Conservation (phyloP, 2,329 filamentous ascomycete genomes). For the Parasarocladium wereldwijsianum region DNA sequence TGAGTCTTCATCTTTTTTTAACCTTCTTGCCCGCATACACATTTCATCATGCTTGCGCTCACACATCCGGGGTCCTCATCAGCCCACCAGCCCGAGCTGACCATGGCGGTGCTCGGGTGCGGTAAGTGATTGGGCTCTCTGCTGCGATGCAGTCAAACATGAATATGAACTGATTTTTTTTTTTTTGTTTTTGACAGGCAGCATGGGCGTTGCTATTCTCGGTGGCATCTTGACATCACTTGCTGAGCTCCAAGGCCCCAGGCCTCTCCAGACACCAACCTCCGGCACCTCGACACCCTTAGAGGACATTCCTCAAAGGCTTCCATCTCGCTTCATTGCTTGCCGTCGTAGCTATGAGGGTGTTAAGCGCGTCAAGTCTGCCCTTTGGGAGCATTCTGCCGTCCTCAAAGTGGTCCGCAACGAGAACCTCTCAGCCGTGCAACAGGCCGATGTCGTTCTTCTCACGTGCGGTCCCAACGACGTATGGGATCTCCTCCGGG, state of each 20-base stretch:
- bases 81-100: constrained; percentile 32
- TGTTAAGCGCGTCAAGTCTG: constrained; percentile 51
- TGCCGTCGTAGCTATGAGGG: constrained; percentile 60
- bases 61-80: constrained; percentile 20
- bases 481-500: constrained; percentile 51
- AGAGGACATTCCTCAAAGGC: constrained; percentile 35
- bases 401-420: constrained; percentile 53
- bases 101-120: constrained; percentile 68
- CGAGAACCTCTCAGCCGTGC: constrained; percentile 54
- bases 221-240: constrained; percentile 65
- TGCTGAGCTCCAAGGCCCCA: constrained; percentile 30
- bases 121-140: constrained; percentile 34
- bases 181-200: constrained; percentile 42
- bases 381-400: constrained; percentile 47
- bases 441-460: constrained; percentile 57
- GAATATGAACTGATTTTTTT: neutral
- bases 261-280: constrained; percentile 28
- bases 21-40: constrained; percentile 6
- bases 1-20: too few species aligned
- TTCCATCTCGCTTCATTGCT: constrained; percentile 66
- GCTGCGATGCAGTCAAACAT: constrained; percentile 2
- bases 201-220: constrained; percentile 75
- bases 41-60: constrained; percentile 15
- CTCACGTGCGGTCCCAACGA: constrained; percentile 72
- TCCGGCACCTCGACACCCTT: constrained; percentile 27